phyloP scores from a whole-genome alignment of 2,329 filamentous ascomycete genomes.

The Colletotrichum scovillei region DNA sequence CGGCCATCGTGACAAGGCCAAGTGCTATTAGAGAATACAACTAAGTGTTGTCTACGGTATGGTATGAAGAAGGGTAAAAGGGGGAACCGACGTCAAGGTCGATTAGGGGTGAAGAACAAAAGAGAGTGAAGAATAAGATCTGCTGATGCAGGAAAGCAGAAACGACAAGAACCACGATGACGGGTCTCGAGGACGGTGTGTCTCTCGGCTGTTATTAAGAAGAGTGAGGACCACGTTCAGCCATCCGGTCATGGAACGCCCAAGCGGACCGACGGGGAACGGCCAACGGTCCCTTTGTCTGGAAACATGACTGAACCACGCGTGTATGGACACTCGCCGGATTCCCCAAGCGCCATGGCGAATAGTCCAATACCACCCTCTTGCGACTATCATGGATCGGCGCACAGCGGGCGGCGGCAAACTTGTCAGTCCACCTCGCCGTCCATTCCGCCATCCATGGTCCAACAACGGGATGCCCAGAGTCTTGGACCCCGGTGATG shows the following conservation, averaged over 20 bases:
- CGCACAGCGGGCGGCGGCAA: slow-evolving; percentile 20
- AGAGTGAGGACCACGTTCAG: slow-evolving; percentile 26
- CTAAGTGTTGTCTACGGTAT: background rate
- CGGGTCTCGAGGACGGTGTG: slow-evolving; percentile 21
- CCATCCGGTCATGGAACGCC: slow-evolving; percentile 26
- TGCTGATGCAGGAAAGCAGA: slow-evolving; percentile 24
- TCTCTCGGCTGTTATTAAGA: slow-evolving; percentile 34
- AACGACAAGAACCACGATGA: slow-evolving; percentile 12
- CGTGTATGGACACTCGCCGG: slow-evolving; percentile 13
- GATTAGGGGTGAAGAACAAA: slow-evolving; percentile 2
- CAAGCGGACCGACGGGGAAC: slow-evolving; percentile 32
- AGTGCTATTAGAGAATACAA: slow-evolving; percentile 5
- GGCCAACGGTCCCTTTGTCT: slow-evolving; percentile 30
- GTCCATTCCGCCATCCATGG: background rate
- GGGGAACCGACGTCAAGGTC: slow-evolving; percentile 5
- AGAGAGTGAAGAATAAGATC: slow-evolving; percentile 21
- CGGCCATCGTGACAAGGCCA: slow-evolving; percentile 20
- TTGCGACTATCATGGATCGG: slow-evolving; percentile 4
- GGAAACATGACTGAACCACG: slow-evolving; percentile 25
- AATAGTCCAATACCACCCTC: background rate
- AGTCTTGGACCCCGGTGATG: slow-evolving; percentile 21
- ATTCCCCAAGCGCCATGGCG: slow-evolving; percentile 29
- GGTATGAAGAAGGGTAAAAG: background rate
- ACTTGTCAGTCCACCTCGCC: slow-evolving; percentile 26
- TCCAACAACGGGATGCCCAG: slow-evolving; percentile 12